phyloP scores from a whole-genome alignment of 768 basidiomycete genomes.

The Nidularia pulvinata region DNA sequence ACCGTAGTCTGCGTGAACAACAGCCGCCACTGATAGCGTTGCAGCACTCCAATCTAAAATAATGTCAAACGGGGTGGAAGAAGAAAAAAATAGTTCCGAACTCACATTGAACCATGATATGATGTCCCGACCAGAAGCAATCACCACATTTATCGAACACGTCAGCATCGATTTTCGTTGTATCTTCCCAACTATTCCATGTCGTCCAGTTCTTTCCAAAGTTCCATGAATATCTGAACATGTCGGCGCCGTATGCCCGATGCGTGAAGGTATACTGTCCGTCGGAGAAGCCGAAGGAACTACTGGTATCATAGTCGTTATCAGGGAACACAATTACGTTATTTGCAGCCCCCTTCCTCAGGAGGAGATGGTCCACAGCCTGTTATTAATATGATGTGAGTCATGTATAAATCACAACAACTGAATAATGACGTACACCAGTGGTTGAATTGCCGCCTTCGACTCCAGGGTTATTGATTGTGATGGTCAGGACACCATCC shows the following conservation, averaged over 20 bases:
- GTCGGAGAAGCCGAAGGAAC: constrained; percentile 53
- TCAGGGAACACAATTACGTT: constrained; percentile 91
- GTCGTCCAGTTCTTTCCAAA: constrained; percentile 84
- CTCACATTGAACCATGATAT: constrained; percentile 90
- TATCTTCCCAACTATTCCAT: constrained; percentile 81
- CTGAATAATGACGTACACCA: constrained; percentile 45
- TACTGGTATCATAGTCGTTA: constrained; percentile 69
- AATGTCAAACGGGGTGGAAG: constrained; percentile 1
- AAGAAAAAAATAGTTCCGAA: constrained; percentile 3
- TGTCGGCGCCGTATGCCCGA: constrained; percentile 84
- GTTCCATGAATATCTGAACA: constrained; percentile 85
- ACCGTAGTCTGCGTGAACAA: constrained; percentile 77
- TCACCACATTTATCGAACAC: constrained; percentile 47
- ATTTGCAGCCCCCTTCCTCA: constrained; percentile 74
- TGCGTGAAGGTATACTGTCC: constrained; percentile 80
- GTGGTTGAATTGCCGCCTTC: constrained; percentile 42
- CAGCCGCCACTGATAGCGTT: constrained; percentile 58
- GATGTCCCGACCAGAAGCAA: constrained; percentile 78
- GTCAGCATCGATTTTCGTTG: constrained; percentile 59
- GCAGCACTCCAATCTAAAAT: constrained; percentile 75
- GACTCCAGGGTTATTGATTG: constrained; percentile 54
- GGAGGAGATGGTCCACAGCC: constrained; percentile 73
- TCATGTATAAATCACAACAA: constrained; percentile 3
- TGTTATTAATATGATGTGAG: constrained; percentile 19
- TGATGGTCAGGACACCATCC: constrained; percentile 82